Evolutionary conservation across 805 yeast species (phyloP), one percentile per base, ranked within the genome.

Genomic region (Saccharomyces kudriavzevii): DNA sequence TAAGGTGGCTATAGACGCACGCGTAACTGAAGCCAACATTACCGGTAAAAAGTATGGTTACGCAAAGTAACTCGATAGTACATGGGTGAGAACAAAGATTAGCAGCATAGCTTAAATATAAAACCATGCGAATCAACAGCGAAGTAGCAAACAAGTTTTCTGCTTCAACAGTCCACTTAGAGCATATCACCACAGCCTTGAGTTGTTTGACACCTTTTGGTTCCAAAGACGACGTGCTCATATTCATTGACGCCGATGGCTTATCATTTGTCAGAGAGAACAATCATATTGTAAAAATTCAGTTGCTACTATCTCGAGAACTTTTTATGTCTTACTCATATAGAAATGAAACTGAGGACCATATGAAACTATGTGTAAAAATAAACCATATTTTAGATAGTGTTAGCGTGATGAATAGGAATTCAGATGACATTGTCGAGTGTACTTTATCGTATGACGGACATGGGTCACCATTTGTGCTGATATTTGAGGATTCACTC

Each of bases 401-500:
- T 46, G 71, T 81, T 17, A 80, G 75, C 57, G 70, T 80, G 13
- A 71, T 65, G 58, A 74, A 66, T 56, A 63, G 65, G 45, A 64
- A 65, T 50, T 48, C 57, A 20, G 70, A 67, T 47, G 71, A 67
- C 50, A 60, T 63, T 10, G 63, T 76, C 0, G 79, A 77, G 53
- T 80, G 84, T 57, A 76, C 82, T 6, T 55, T 83, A 52, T 73
- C 77, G 22, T 79, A 77, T 60, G 67, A 73, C 47, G 79, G 80
- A 0, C 63, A 70, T 6, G 84, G 84, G 0, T 62, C 74, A 9
- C 85, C 84, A 0, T 81, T 85, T 59, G 72, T 78, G 0, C 55
- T 84, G 22, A 75, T 78, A 3, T 83, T 82, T 66, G 83, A 81
- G 58, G 84, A 81, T 50, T 63, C 69, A 1, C 69, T 77, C 54